Conservation (phyloP, 768 basidiomycete genomes). For the Hygrocybe coccinea region DNA sequence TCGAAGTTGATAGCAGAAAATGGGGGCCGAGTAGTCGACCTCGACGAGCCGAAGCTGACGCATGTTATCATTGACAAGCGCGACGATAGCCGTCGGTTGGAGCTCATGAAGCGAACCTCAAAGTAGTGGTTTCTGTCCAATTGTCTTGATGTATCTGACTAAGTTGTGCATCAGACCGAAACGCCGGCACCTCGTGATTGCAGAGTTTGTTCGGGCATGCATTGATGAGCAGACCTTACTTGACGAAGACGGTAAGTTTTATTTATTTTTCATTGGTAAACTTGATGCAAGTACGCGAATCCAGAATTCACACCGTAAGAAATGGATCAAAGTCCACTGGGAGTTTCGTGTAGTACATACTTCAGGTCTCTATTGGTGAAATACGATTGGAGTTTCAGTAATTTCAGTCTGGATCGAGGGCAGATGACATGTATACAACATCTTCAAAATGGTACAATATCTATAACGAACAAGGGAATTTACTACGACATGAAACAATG, state of each 20-base stretch:
- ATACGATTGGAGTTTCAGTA: no score
- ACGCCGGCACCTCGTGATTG: constrained; percentile 69
- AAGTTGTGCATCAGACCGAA: constrained; percentile 54
- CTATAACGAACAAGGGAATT: not conserved
- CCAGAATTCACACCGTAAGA: not conserved
- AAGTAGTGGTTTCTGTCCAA: constrained; percentile 43
- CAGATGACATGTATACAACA: no score
- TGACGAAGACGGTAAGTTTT: constrained; percentile 71
- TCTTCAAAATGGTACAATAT: no score
- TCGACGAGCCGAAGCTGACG: constrained; percentile 76
- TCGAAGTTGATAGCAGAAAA: constrained; percentile 52
- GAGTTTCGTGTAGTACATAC: not conserved
- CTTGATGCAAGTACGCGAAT: not conserved
- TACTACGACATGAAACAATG: not conserved
- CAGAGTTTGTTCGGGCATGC: constrained; percentile 73
- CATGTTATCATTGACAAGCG: constrained; percentile 83
- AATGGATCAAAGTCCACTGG: not conserved
- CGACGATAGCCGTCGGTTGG: constrained; percentile 66
- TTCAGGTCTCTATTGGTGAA: not conserved
- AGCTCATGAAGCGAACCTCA: constrained; percentile 66
- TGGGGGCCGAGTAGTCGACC: constrained; percentile 66
- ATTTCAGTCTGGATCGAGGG: no score
- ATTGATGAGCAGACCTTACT: constrained; percentile 79
- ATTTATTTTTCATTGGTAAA: not conserved
- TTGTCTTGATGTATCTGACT: constrained; percentile 11